A percentile compares a stretch with the other conserved stretches of the same genome.
phyloP scores from a whole-genome alignment of 163 green algal genomes.

The Chlamydomonas reinhardtii region DNA sequence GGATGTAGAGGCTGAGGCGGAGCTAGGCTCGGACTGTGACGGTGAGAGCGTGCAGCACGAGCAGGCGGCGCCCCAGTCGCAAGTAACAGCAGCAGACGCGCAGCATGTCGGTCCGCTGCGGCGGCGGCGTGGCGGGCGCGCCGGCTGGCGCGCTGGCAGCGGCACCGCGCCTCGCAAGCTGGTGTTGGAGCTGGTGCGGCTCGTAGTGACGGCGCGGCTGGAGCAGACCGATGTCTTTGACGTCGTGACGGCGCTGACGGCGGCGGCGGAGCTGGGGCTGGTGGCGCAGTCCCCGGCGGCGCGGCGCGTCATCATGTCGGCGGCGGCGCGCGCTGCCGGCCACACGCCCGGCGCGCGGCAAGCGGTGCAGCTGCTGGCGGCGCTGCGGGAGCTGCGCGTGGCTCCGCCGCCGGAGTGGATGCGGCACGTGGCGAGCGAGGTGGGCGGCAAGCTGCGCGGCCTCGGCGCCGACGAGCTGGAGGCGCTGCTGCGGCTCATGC shows the following conservation, averaged over 20 bases:
- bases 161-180: no score
- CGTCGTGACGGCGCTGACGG: slow-evolving; percentile 4
- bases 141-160: not conserved
- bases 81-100: no score
- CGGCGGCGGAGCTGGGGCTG: slow-evolving; percentile 16
- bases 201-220: not conserved
- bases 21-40: no score
- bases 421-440: not conserved
- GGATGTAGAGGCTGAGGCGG: no score
- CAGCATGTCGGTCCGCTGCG: no score
- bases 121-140: no score
- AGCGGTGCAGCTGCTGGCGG: not conserved
- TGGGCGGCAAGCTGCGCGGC: not conserved
- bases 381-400: slow-evolving; percentile 2
- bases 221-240: slow-evolving; percentile 2
- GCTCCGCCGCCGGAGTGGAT: slow-evolving; percentile 5
- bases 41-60: no score
- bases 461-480: not conserved
- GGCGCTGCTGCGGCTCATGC: slow-evolving; percentile 6
- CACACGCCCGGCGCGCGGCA: not conserved
- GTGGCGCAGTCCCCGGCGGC: not conserved
- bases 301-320: not conserved
- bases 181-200: slow-evolving; percentile 3
- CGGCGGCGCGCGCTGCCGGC: not conserved
- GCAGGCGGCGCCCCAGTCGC: no score